Base-by-base conservation (phyloP, 2,329 filamentous ascomycete genomes). In the Trichoderma gracile region DNA sequence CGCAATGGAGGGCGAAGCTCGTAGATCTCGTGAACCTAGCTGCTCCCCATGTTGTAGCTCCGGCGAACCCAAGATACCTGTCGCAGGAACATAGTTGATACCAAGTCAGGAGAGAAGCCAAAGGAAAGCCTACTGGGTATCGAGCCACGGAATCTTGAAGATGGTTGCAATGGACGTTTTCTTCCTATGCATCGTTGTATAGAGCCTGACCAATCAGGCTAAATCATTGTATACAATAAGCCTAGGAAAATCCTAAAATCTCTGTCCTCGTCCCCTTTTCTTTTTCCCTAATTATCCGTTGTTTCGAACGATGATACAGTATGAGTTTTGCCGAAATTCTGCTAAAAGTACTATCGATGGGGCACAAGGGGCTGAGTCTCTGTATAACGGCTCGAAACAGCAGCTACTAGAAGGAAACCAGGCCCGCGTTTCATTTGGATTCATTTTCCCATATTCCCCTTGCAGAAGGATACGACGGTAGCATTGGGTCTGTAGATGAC, bases 121-220 rank as follows among this genome's bases (percentile, higher is more conserved):
- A 38, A 38, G 12, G 10, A 14, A 14, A 14, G 10, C n/a, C n/a
- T n/a, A n/a, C n/a, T n/a, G 12, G 14, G 1, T 3, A 38, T 14
- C 33, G 14, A 14, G 33, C 33, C 33, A 38, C 12, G 33, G 33
- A 12, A 14, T 14, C 3, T 5, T 14, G 33, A 14, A 14, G 10
- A 14, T 5, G 12, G 12, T 14, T 38, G 12, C 33, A 14, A 38
- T 3, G 14, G 33, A 14, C 12, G 5, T 38, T 3, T 38, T 45
- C 21, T 17, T n/a, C 43, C 5, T 45, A 7, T 21, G 43, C 17
- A 45, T 2, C 17, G 2, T 45, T 21, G 43, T 9, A 45, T 33
- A 53, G 25, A 61, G 49, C 49, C 47, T 53, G 15, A 25, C 58
- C 58, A 61, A 61, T 61, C 58, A 61, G 58, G 17, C 58, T 61